Evolutionary conservation across 2,329 filamentous ascomycete genomes (phyloP).

Genomic region (Dryadomyces quercus-mongolicae): DNA sequence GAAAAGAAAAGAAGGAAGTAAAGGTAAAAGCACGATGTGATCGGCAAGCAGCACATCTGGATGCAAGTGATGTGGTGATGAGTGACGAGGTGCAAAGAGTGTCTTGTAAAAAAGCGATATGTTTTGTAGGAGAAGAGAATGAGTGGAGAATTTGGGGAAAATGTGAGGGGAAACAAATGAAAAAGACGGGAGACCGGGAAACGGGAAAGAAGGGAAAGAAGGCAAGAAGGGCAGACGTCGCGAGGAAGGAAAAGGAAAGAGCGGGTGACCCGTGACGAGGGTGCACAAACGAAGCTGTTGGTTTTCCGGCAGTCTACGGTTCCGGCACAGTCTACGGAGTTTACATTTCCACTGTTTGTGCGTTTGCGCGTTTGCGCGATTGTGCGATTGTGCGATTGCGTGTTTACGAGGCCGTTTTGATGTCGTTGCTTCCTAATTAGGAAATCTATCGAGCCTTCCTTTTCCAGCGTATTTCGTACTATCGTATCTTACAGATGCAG

Average conservation of each 20-base stretch:
- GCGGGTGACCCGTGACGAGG: too few relatives aligned
- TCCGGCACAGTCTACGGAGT: too few relatives aligned
- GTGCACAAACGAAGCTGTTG: not conserved
- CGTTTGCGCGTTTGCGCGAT: not conserved
- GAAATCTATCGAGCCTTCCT: not conserved
- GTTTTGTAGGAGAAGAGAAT: not conserved
- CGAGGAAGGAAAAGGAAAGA: too few relatives aligned
- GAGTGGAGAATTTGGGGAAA: not conserved
- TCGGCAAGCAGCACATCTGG: too few relatives aligned
- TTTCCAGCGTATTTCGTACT: too few relatives aligned
- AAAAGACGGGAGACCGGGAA: not conserved
- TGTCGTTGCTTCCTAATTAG: slow-evolving; percentile 5
- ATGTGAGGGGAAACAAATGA: not conserved
- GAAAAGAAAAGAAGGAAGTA: too few relatives aligned
- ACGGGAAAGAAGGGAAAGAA: not conserved
- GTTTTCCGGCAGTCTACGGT: too few relatives aligned
- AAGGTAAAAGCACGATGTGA: too few relatives aligned
- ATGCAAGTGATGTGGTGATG: too few relatives aligned
- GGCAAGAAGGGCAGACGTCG: not conserved
- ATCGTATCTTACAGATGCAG: too few relatives aligned
- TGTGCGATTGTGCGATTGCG: not conserved
- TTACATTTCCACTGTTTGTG: not conserved
- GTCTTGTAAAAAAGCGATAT: not conserved
- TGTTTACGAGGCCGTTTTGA: not conserved
- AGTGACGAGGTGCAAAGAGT: not conserved